A percentile compares a stretch with the other conserved stretches of the same genome.
Evolutionary conservation across 257 asterid genomes (phyloP).

Genomic region (Nemophila menziesii): DNA sequence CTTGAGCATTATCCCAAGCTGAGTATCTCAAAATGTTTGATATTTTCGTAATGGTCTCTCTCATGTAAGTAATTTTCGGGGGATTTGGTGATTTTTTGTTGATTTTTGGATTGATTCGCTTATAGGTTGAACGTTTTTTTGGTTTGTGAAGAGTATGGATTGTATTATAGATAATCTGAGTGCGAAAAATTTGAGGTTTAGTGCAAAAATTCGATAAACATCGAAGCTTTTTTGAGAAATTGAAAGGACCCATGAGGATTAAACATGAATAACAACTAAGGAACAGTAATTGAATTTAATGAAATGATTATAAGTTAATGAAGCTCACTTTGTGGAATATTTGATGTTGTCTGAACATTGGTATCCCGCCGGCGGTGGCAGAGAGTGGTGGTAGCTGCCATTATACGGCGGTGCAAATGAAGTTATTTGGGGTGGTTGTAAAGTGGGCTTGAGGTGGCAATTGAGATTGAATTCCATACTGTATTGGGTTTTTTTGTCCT

Average conservation of each 20-base stretch:
- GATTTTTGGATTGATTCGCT: constrained; percentile 13
- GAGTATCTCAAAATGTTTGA: constrained; percentile 57
- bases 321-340: too few relatives aligned
- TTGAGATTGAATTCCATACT: too few relatives aligned
- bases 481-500: too few relatives aligned
- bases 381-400: too few relatives aligned
- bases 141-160: constrained; percentile 7
- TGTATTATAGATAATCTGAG: constrained; percentile 3
- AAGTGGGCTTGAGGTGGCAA: too few relatives aligned
- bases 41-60: constrained; percentile 40
- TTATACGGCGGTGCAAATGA: too few relatives aligned
- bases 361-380: too few relatives aligned
- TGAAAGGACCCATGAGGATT: constrained; percentile 16
- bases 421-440: too few relatives aligned
- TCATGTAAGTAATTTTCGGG: constrained; percentile 23
- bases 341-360: too few relatives aligned
- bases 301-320: too few relatives aligned
- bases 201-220: constrained; percentile 13
- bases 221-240: constrained; percentile 22
- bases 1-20: constrained; percentile 73
- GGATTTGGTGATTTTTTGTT: constrained; percentile 26
- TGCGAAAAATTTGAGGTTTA: constrained; percentile 18
- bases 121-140: constrained; percentile 17
- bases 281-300: too few relatives aligned
- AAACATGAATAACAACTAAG: constrained; percentile 25